Evolutionary conservation across 2,329 filamentous ascomycete species (phyloP), one percentile per base, ranked within the genome.

Genomic region (Calonectria fujianensis): DNA sequence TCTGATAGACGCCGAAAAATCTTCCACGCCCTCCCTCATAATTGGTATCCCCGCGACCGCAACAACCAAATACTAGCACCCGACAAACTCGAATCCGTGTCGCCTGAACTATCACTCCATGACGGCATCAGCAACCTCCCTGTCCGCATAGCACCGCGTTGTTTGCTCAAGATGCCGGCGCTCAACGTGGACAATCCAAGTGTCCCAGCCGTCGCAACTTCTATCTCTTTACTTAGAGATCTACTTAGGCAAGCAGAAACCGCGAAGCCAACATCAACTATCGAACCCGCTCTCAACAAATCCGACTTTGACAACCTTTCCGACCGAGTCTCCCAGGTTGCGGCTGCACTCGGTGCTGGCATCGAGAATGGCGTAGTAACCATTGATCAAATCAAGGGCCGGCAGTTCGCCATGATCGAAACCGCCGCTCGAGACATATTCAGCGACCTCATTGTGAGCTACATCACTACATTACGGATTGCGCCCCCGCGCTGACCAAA

Each of bases 351-450:
- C 41, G 75, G 68, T 10, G 48, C 80, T 18, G 82, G 83, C 39
- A 79, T 77, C 18, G 81, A 84, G 32, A 74, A 79, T 11, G 80
- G 80, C 73, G 83, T 84, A n/a, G 59, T 82, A 9, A 85, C 87
- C 50, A 88, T 88, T 77, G 87, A 80, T 80, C 74, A 79, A 7
- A 75, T 75, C 20, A 87, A 84, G 73, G 78, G 78, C 3, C 90
- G 90, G 57, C 92, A 93, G 78, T 92, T 92, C 82, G 92, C 93
- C 41, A 90, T 94, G 29, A 91, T 98, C 61, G 97, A 98, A 85
- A 96, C 94, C 24, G 96, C 95, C 14, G 94, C 94, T 66, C 93
- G 95, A 80, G 92, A 94, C 79, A 90, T 94, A 63, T 97, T 98
- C 85, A 95, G 95, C 85, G 89, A 91, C 76, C 88, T 95, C 75